Conservation (phyloP, 2,329 filamentous ascomycete genomes). For the Ophiostoma ulmi region DNA sequence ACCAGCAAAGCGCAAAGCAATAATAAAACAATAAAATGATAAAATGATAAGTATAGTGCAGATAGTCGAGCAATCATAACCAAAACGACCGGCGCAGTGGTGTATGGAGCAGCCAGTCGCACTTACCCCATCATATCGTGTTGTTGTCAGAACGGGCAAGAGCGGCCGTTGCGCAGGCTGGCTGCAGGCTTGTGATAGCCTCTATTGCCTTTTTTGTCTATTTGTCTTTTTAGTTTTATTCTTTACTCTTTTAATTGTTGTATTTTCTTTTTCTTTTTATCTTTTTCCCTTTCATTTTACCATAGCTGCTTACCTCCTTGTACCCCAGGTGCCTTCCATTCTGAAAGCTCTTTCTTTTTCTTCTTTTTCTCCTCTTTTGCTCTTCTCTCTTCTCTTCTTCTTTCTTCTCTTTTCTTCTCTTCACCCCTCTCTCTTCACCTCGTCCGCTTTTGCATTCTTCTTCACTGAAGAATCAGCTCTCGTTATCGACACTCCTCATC, state of each 20-base stretch:
- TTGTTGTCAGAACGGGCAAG: slow-evolving; percentile 10
- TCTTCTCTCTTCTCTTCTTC: background rate
- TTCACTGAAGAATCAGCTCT: background rate
- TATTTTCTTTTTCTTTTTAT: background rate
- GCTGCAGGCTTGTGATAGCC: background rate
- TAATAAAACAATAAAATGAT: no score
- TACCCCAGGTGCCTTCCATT: background rate
- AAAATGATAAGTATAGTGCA: background rate
- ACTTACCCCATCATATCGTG: slow-evolving; percentile 12
- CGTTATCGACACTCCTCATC: background rate
- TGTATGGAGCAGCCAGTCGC: slow-evolving; percentile 7
- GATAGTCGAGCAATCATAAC: background rate
- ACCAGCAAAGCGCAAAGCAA: no score
- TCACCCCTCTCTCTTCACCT: background rate
- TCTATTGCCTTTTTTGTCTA: background rate
- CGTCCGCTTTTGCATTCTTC: background rate
- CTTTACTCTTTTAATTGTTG: background rate
- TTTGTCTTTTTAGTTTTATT: background rate
- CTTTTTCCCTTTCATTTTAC: background rate
- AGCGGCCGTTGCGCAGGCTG: background rate
- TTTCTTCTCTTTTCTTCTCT: background rate
- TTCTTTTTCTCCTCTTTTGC: background rate
- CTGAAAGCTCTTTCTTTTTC: background rate
- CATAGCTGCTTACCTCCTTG: background rate
- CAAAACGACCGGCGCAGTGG: background rate